Percentiles rank a stretch among this genome's conserved stretches.
These are phyloP conservation scores for Saccharomycopsis sp. DNA, from an alignment of 805 yeast species.

Conservation along the genomic window DNA sequence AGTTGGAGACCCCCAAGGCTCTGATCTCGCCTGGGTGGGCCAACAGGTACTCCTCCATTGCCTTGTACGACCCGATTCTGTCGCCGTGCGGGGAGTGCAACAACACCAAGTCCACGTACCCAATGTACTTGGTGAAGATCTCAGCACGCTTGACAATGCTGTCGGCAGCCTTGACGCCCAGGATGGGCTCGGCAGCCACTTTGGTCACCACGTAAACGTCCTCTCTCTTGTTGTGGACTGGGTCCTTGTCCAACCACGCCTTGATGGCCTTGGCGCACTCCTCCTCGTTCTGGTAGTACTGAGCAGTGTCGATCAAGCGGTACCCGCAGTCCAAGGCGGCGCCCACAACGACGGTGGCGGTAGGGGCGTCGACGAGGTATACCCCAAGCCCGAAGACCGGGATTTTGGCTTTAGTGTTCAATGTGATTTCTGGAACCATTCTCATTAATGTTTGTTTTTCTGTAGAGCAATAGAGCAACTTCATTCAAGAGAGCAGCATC, in stretches of 20 bases:
- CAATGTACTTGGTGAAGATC: slow-evolving; percentile 27
- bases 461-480: too few species aligned
- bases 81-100: slow-evolving; percentile 49
- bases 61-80: slow-evolving; percentile 53
- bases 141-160: slow-evolving; percentile 36
- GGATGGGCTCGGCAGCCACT: slow-evolving; percentile 45
- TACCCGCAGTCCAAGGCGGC: slow-evolving; percentile 57
- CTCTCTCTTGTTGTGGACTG: slow-evolving; percentile 25
- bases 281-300: slow-evolving; percentile 49
- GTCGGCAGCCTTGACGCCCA: not conserved
- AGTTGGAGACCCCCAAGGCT: slow-evolving; percentile 72
- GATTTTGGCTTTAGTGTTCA: slow-evolving; percentile 46
- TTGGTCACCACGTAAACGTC: slow-evolving; percentile 62
- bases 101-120: slow-evolving; percentile 61
- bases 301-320: slow-evolving; percentile 69
- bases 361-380: slow-evolving; percentile 33
- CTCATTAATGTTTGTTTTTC: too few species aligned
- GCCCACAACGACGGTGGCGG: slow-evolving; percentile 37
- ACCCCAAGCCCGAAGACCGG: slow-evolving; percentile 54
- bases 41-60: slow-evolving; percentile 47
- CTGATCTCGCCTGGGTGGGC: slow-evolving; percentile 43
- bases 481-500: too few species aligned
- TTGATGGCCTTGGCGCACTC: slow-evolving; percentile 53
- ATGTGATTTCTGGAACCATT: too few species aligned
- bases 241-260: slow-evolving; percentile 41